Evolutionary conservation across 257 asterid genomes (phyloP), one percentile per base, ranked within the genome.

Genomic region (Nicotiana tomentosiformis): DNA sequence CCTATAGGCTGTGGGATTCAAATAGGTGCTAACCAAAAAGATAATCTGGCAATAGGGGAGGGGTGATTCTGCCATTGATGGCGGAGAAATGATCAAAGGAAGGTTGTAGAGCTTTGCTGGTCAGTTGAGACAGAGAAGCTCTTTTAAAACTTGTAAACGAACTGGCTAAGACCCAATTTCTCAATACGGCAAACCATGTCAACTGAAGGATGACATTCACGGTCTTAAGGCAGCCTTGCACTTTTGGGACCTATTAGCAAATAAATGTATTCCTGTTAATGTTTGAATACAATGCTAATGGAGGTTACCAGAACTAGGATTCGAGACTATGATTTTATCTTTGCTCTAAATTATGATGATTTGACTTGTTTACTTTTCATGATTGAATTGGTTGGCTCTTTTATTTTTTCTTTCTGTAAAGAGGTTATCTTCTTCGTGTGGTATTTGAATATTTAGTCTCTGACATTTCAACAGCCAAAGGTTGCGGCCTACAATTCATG

Each of bases 401-500:
- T 51, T 29, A 51, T 51, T 76, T 76, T n/a, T 76, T 51, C 43
- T 72, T 65, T 30, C 61, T 33, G 12, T 77, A 15, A 39, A 16
- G 80, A 49, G 80, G 64, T 61, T 49, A 1, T 81, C 74, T 39
- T 72, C 43, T 60, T 55, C 62, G 53, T 76, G 83, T 81, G 68
- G 64, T 76, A 51, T 76, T 76, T 76, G 64, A 15, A 76, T 51
- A 51, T 82, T 39, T 37, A 30, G 49, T 33, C 82, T 11, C 60
- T 61, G 76, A 17, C 82, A 55, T 82, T 82, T 79, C 81, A 78
- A 87, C 91, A 96, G 99, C 87, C 97, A 96, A 89, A 94, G 97
- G 86, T 85, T 96, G 85, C 93, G 99, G 76, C 94, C 98, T 81
- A 94, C 99, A 58, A 84, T 94, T 86, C 98, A 92, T 86, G 99